These are phyloP conservation scores for Aspergillus amoenus DNA, from an alignment of 2,329 filamentous ascomycete species.

Conservation along the genomic window DNA sequence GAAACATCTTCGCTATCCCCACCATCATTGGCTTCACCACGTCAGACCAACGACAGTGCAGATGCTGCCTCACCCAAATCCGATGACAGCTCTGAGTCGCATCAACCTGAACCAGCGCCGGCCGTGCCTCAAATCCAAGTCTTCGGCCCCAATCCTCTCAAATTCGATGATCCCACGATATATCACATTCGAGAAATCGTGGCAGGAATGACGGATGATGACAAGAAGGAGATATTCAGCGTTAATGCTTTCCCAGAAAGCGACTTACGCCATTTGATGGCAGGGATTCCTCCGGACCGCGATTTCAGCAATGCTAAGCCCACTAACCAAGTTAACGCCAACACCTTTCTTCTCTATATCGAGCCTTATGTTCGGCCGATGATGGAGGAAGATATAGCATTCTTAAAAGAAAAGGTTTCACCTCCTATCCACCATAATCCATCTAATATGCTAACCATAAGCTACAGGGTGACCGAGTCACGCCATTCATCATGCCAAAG, in stretches of 20 bases:
- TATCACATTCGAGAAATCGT: constrained; percentile 83
- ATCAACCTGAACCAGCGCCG: constrained; percentile 61
- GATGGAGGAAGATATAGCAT: constrained; percentile 90
- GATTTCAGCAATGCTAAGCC: constrained; percentile 96
- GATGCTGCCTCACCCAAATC: constrained; percentile 65
- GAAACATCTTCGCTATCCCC: constrained; percentile 42
- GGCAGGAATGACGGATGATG: constrained; percentile 76
- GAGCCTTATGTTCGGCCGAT: constrained; percentile 89
- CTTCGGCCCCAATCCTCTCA: constrained; percentile 88
- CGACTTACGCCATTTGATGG: constrained; percentile 80
- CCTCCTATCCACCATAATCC: background rate
- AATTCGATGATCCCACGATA: constrained; percentile 86
- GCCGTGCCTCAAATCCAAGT: constrained; percentile 73
- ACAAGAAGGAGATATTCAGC: constrained; percentile 83
- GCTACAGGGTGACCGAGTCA: constrained; percentile 69
- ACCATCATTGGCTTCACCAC: constrained; percentile 45
- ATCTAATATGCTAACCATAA: constrained; percentile 13
- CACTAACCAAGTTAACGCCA: constrained; percentile 88
- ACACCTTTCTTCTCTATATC: constrained; percentile 87
- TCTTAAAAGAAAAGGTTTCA: constrained; percentile 74
- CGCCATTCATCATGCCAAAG: constrained; percentile 81
- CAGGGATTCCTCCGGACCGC: constrained; percentile 85
- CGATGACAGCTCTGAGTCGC: constrained; percentile 55
- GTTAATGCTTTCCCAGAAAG: constrained; percentile 79
- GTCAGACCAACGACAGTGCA: constrained; percentile 46